These are phyloP conservation scores for Colletotrichum filicis DNA, from an alignment of 2,329 filamentous ascomycete species.

Conservation along the genomic window DNA sequence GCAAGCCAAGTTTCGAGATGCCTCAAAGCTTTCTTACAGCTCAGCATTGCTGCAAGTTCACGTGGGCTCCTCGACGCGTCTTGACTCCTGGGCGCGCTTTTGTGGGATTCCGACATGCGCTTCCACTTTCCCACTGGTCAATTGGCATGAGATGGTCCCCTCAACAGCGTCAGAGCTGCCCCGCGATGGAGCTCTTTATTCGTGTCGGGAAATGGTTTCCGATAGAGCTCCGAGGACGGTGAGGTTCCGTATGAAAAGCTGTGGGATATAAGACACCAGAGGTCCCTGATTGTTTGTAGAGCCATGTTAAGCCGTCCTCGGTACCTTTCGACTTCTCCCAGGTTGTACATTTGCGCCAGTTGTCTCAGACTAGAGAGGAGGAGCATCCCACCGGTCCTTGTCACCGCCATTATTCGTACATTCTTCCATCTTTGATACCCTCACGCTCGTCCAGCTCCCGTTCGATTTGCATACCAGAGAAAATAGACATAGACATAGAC, in stretches of 20 bases:
- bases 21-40: conserved; percentile 10
- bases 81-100: not conserved
- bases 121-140: not conserved
- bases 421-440: not conserved
- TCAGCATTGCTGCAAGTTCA: conserved; percentile 10
- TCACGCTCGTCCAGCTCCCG: not conserved
- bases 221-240: not conserved
- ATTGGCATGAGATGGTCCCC: not conserved
- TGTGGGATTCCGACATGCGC: not conserved
- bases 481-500: not conserved
- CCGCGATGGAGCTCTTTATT: conserved; percentile 1
- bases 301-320: too few species aligned
- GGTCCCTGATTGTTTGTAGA: not conserved
- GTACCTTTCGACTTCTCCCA: too few species aligned
- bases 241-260: not conserved
- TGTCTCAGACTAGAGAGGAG: not conserved
- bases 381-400: not conserved
- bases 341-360: not conserved
- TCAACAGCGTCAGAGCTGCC: conserved; percentile 11
- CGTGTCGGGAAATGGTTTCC: conserved; percentile 19
- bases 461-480: not conserved
- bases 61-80: not conserved
- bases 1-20: not conserved
- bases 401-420: not conserved
- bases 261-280: not conserved